Conservation (phyloP, 768 basidiomycete species). For the Phylloporus sp. region DNA sequence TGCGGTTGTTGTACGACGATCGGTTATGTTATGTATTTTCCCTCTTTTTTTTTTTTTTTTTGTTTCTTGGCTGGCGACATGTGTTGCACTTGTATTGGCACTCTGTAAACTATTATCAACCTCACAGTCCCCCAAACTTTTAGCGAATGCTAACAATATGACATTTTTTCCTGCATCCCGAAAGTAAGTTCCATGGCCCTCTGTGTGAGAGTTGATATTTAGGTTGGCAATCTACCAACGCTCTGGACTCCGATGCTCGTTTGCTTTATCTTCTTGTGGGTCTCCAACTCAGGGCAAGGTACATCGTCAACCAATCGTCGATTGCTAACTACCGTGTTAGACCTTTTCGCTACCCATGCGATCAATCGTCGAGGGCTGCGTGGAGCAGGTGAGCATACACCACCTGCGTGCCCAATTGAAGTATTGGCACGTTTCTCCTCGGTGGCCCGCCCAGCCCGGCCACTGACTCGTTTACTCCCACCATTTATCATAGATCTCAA, state of each 20-base stretch:
- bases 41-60: slow-evolving; percentile 3
- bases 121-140: slow-evolving; percentile 4
- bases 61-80: slow-evolving; percentile 20
- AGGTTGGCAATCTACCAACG: no score
- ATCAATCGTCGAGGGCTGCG: slow-evolving; percentile 6
- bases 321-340: no score
- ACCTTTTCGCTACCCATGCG: neutral
- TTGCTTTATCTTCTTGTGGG: no score
- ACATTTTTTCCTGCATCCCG: no score
- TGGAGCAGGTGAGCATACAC: slow-evolving; percentile 1
- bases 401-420: neutral
- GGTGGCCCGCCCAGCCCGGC: no score
- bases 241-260: no score
- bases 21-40: slow-evolving; percentile 15
- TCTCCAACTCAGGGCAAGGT: no score
- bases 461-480: neutral
- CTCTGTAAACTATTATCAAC: slow-evolving; percentile 21
- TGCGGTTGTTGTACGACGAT: slow-evolving; percentile 19
- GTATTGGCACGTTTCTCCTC: no score
- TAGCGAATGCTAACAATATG: neutral
- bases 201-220: no score
- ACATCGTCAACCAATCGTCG: no score
- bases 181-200: no score
- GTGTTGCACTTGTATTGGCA: slow-evolving; percentile 22
- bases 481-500: neutral